Conservation (phyloP, 176 grass and related monocot genomes). For the Oryza officinalis region DNA sequence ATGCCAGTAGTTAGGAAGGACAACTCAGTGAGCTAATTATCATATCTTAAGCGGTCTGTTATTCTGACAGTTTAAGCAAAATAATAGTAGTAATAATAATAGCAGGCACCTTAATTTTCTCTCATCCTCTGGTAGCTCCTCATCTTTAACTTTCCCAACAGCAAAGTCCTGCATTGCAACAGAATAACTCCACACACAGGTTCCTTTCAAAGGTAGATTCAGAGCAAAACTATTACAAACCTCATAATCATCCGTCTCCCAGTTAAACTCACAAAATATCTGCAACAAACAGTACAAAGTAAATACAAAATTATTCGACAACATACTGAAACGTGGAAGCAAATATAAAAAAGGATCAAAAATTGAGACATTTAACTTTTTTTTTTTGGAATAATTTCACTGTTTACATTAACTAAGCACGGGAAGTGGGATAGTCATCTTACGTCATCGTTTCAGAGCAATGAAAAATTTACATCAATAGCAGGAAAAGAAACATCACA, state of each 20-base stretch:
- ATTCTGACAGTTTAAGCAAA: neutral
- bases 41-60: neutral
- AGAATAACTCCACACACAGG: conserved; percentile 24
- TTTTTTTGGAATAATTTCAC: neutral
- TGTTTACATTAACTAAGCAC: conserved; percentile 10
- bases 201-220: neutral
- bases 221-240: conserved; percentile 37
- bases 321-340: conserved; percentile 4
- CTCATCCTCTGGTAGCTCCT: conserved; percentile 64
- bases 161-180: conserved; percentile 62
- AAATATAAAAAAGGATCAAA: neutral
- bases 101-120: conserved; percentile 69
- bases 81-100: neutral
- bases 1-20: neutral
- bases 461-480: neutral
- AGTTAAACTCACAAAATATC: conserved; percentile 85
- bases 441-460: neutral
- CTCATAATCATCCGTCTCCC: conserved; percentile 79
- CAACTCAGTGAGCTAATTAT: neutral
- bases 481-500: neutral
- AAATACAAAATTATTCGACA: neutral
- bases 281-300: conserved; percentile 46
- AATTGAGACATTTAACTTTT: neutral
- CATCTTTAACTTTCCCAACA: conserved; percentile 60
- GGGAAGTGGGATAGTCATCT: neutral